Percentiles rank a stretch among this genome's conserved stretches.
These are phyloP conservation scores for Rhizophora apiculata DNA, from an alignment of 345 rosid genomes.

Conservation along the genomic window DNA sequence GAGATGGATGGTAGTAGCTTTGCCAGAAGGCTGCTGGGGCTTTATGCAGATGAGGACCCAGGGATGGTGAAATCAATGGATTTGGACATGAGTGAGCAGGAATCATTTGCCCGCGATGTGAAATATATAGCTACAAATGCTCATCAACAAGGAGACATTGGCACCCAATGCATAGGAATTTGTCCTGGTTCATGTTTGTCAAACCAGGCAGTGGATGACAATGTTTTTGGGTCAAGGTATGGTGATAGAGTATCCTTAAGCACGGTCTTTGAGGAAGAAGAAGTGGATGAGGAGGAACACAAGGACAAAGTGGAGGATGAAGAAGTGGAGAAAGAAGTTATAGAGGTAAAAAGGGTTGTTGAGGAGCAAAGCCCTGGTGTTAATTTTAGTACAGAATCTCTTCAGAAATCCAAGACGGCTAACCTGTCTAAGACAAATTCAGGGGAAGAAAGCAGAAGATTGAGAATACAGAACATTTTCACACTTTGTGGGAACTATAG, in stretches of 20 bases:
- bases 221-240: conserved; percentile 38
- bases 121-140: conserved; percentile 26
- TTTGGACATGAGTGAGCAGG: conserved; percentile 83
- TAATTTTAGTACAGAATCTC: conserved; percentile 18
- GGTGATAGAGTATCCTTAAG: conserved; percentile 60
- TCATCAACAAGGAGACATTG: conserved; percentile 18
- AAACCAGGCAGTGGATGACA: conserved; percentile 31
- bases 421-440: background rate
- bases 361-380: conserved; percentile 11
- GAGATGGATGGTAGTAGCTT: conserved; percentile 60
- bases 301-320: conserved; percentile 44
- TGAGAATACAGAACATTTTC: conserved; percentile 81
- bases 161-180: conserved; percentile 24
- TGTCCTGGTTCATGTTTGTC: conserved; percentile 29
- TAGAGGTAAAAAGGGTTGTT: conserved; percentile 59
- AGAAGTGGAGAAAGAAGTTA: conserved; percentile 72
- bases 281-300: conserved; percentile 40
- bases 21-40: conserved; percentile 59
- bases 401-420: conserved; percentile 25
- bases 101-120: conserved; percentile 43
- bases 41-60: conserved; percentile 68
- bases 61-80: conserved; percentile 99
- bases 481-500: conserved; percentile 94
- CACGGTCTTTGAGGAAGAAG: conserved; percentile 95
- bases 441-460: conserved; percentile 29